These are phyloP conservation scores for Boletales sp. DNA, from an alignment of 768 basidiomycete genomes.

Conservation along the genomic window DNA sequence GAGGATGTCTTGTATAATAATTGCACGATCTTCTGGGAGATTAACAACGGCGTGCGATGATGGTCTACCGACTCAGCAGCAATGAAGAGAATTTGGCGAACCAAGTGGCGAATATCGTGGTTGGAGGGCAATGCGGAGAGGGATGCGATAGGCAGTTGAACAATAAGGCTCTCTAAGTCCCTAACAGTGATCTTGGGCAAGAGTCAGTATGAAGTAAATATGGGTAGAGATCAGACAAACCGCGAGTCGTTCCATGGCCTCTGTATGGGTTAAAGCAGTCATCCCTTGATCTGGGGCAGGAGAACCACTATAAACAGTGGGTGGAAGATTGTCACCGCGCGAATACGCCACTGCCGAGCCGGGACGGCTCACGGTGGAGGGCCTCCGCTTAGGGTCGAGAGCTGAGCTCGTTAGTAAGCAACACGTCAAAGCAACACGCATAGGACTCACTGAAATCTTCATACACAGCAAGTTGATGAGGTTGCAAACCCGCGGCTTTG, in stretches of 20 bases:
- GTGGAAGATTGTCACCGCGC: conserved; percentile 40
- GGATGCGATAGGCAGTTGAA: conserved; percentile 69
- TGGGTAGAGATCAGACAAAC: conserved; percentile 37
- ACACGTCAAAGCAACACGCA: conserved; percentile 5
- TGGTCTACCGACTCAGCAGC: conserved; percentile 78
- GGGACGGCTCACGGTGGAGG: conserved; percentile 54
- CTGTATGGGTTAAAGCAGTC: conserved; percentile 61
- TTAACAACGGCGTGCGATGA: conserved; percentile 82
- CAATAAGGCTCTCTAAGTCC: conserved; percentile 80
- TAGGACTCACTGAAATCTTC: conserved; percentile 79
- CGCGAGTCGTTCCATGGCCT: conserved; percentile 86
- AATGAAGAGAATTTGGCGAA: conserved; percentile 78
- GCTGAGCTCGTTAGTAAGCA: conserved; percentile 26
- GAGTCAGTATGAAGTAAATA: conserved; percentile 2
- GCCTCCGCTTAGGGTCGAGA: conserved; percentile 55
- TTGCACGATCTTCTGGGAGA: conserved; percentile 97
- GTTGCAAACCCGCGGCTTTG: conserved; percentile 75
- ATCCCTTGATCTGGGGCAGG: conserved; percentile 55
- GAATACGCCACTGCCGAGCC: conserved; percentile 68
- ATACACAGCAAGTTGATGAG: conserved; percentile 83
- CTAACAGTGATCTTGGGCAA: conserved; percentile 25
- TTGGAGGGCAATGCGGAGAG: conserved; percentile 71
- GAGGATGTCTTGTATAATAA: conserved; percentile 85
- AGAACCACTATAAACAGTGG: conserved; percentile 54
- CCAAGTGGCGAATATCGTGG: conserved; percentile 81